Evolutionary conservation across 257 asterid species (phyloP).

Genomic region (Plantago major): DNA sequence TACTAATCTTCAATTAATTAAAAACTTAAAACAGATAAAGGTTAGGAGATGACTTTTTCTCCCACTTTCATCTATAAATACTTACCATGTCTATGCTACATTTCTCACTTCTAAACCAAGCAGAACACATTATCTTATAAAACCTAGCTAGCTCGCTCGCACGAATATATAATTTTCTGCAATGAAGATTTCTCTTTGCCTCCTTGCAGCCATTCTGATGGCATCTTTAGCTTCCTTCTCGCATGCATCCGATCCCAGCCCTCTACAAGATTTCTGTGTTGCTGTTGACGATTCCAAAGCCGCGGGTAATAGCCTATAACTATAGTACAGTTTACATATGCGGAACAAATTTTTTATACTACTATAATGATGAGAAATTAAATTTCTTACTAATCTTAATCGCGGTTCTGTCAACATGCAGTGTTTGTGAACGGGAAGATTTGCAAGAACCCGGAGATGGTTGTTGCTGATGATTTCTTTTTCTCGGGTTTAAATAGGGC

Average conservation of each 20-base stretch:
- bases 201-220: conserved; percentile 3
- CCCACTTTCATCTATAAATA: not conserved
- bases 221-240: not conserved
- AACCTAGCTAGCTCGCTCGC: too few species aligned
- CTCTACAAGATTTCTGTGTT: conserved; percentile 12
- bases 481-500: too few species aligned
- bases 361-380: not conserved
- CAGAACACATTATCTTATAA: not conserved
- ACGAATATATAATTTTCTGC: not conserved
- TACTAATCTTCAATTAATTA: too few species aligned
- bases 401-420: too few species aligned
- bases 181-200: conserved; percentile 8
- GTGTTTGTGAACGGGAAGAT: too few species aligned
- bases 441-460: too few species aligned
- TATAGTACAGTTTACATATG: too few species aligned
- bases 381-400: too few species aligned
- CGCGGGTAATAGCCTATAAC: not conserved
- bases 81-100: not conserved
- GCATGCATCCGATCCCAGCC: conserved; percentile 12
- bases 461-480: too few species aligned
- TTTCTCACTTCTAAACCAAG: not conserved
- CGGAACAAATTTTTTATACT: not conserved
- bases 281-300: conserved; percentile 15
- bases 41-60: conserved; percentile 14
- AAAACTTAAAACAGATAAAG: too few species aligned